These are phyloP conservation scores for Cyberlindnera misumaiensis DNA, from an alignment of 805 yeast genomes.

Conservation along the genomic window DNA sequence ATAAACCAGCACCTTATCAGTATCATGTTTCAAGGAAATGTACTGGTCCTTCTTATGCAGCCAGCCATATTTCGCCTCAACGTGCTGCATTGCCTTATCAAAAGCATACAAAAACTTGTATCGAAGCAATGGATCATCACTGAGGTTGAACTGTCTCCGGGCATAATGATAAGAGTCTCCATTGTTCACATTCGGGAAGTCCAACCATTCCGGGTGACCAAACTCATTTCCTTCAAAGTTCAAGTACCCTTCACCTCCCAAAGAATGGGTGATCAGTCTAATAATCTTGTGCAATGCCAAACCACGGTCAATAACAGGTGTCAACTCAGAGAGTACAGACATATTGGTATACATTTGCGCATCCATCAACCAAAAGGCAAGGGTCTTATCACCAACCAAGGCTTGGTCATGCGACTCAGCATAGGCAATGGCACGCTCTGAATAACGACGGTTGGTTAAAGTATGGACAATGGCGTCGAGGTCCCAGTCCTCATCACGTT, in stretches of 20 bases:
- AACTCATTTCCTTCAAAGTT: constrained; percentile 97
- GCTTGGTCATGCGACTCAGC: constrained; percentile 98
- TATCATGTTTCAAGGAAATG: constrained; percentile 80
- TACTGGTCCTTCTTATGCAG: constrained; percentile 66
- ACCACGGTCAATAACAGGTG: constrained; percentile 83
- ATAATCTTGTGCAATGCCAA: constrained; percentile 87
- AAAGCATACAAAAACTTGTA: constrained; percentile 75
- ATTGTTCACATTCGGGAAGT: constrained; percentile 90
- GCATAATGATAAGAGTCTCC: constrained; percentile 88
- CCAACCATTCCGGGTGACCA: constrained; percentile 99
- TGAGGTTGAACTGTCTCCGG: constrained; percentile 86
- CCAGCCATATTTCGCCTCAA: constrained; percentile 69
- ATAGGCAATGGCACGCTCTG: constrained; percentile 84
- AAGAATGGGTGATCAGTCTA: constrained; percentile 73
- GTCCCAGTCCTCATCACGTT: constrained; percentile 86
- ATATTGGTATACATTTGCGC: constrained; percentile 96
- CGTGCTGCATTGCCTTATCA: constrained; percentile 76
- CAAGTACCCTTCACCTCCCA: constrained; percentile 97
- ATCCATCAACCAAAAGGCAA: constrained; percentile 98
- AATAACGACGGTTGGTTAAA: constrained; percentile 80
- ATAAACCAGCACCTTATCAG: constrained; percentile 81
- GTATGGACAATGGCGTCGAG: constrained; percentile 73
- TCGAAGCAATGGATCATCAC: constrained; percentile 72
- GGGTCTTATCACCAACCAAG: constrained; percentile 90
- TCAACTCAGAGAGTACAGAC: constrained; percentile 67